These are phyloP conservation scores for Coelastrella sp. DNA, from an alignment of 139 green algal species.

Conservation along the genomic window DNA sequence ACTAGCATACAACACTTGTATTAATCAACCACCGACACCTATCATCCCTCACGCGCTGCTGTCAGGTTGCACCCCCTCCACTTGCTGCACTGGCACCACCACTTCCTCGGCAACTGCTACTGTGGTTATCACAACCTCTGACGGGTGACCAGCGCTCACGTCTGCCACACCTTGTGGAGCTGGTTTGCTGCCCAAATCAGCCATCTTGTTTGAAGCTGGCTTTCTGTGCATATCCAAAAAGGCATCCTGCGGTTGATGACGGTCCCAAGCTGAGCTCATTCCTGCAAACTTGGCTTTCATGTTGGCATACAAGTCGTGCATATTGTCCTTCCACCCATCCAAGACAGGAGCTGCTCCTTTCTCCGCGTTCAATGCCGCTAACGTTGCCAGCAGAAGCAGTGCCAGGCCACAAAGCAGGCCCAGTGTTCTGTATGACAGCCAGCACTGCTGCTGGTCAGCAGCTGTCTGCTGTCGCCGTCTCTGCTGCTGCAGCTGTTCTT, in stretches of 20 bases:
- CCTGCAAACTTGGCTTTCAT: background rate
- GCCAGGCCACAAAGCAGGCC: background rate
- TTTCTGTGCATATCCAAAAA: background rate
- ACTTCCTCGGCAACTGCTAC: too few relatives aligned
- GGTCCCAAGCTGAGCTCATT: background rate
- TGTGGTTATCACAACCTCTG: too few relatives aligned
- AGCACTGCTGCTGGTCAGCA: background rate
- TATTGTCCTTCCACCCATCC: background rate
- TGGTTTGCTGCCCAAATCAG: too few relatives aligned
- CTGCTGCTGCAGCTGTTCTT: background rate
- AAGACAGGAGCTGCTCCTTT: slow-evolving; percentile 1
- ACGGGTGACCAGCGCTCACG: too few relatives aligned
- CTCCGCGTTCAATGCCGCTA: background rate
- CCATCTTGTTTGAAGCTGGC: background rate
- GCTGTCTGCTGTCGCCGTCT: background rate
- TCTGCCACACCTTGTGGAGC: too few relatives aligned
- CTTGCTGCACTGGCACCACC: too few relatives aligned
- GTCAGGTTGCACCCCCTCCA: too few relatives aligned
- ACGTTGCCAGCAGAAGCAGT: background rate
- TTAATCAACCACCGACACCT: too few relatives aligned
- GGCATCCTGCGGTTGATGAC: background rate
- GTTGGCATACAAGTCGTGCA: background rate
- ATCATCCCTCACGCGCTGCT: too few relatives aligned
- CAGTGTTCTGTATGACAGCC: background rate
- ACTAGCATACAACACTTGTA: too few relatives aligned